A percentile compares a stretch with the other conserved stretches of the same genome.
Evolutionary conservation across 345 rosid genomes (phyloP).

Genomic region (Citrus unshiu): DNA sequence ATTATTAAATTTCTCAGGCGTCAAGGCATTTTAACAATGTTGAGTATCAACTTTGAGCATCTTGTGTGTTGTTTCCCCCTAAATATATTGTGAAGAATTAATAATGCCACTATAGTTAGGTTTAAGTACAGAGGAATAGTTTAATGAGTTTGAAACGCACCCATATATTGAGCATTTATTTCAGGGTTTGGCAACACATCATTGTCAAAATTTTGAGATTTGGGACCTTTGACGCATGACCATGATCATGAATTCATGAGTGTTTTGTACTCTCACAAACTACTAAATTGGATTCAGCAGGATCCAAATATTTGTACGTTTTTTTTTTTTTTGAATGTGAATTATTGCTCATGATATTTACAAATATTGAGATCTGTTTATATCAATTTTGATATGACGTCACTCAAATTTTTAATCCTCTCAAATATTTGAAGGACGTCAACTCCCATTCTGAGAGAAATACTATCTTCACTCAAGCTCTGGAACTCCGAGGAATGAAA

Average conservation of each 20-base stretch:
- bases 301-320: not conserved
- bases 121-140: not conserved
- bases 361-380: too few species aligned
- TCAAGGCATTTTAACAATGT: too few species aligned
- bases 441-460: too few species aligned
- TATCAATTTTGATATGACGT: too few species aligned
- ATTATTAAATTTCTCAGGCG: too few species aligned
- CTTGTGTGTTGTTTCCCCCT: too few species aligned
- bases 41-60: too few species aligned
- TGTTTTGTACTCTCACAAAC: not conserved
- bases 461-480: too few species aligned
- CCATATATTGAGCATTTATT: not conserved
- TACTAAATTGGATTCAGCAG: not conserved
- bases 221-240: not conserved
- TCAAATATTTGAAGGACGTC: too few species aligned
- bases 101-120: not conserved
- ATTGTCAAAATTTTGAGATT: not conserved
- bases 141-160: not conserved
- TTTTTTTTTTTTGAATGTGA: too few species aligned
- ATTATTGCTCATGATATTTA: too few species aligned
- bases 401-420: too few species aligned
- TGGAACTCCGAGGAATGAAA: accelerated
- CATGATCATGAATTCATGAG: not conserved
- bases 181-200: not conserved
- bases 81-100: not conserved